Evolutionary conservation across 2,329 filamentous ascomycete genomes (phyloP).

Genomic region (Zelopaecilomyces penicillatus): DNA sequence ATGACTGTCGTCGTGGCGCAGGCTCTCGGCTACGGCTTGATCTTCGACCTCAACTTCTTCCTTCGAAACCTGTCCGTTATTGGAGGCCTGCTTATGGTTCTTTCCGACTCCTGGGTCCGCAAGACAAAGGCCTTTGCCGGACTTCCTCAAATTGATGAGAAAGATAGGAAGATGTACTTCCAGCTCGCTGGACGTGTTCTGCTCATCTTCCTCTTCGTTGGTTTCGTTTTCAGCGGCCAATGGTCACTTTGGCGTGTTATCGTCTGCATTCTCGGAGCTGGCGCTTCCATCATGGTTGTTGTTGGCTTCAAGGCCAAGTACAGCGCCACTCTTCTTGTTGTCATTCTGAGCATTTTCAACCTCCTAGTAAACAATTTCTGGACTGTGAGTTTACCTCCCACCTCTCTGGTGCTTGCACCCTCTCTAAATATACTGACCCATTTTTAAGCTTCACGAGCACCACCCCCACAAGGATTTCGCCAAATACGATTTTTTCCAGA

Average conservation of each 20-base stretch:
- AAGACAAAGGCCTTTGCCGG: constrained; percentile 96
- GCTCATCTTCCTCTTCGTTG: constrained; percentile 94
- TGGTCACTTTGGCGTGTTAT: constrained; percentile 85
- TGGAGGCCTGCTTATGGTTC: constrained; percentile 93
- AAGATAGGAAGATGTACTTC: constrained; percentile 99
- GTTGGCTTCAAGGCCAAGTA: constrained; percentile 99
- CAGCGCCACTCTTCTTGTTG: constrained; percentile 88
- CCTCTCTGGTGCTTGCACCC: neutral
- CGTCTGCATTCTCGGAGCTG: constrained; percentile 74
- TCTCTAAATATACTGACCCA: neutral
- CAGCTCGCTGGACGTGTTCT: constrained; percentile 93
- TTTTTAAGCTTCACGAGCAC: constrained; percentile 75
- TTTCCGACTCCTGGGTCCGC: constrained; percentile 95
- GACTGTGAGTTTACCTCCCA: constrained; percentile 59
- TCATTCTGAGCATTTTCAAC: constrained; percentile 95
- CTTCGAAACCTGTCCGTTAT: constrained; percentile 96
- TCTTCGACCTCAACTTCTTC: constrained; percentile 99
- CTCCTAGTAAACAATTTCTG: constrained; percentile 99
- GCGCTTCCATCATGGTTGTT: constrained; percentile 96
- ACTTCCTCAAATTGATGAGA: constrained; percentile 89
- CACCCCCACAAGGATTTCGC: constrained; percentile 99
- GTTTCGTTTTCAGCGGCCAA: constrained; percentile 89
- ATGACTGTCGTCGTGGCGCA: constrained; percentile 87
- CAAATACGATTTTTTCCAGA: constrained; percentile 99
- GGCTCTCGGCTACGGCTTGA: constrained; percentile 91